Evolutionary conservation across 2,329 filamentous ascomycete species (phyloP).

Genomic region (Hypoxylon sp.): DNA sequence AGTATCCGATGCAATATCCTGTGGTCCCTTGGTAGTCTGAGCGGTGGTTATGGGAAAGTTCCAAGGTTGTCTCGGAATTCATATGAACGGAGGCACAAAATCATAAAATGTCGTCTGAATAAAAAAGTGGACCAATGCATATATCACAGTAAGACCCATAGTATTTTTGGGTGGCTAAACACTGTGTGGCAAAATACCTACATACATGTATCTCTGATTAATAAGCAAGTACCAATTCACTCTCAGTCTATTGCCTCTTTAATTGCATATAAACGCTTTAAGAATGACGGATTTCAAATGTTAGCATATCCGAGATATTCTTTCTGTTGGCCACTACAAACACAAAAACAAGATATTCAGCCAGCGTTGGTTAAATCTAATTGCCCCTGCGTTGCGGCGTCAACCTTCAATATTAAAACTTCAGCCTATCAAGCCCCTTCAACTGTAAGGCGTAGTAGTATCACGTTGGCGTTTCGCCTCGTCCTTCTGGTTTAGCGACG

Average conservation of each 20-base stretch:
- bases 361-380: conserved; percentile 13
- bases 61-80: conserved; percentile 1
- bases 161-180: background rate
- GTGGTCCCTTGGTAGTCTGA: conserved; percentile 21
- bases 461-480: conserved; percentile 22
- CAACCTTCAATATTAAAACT: conserved; percentile 16
- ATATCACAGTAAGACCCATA: conserved; percentile 6
- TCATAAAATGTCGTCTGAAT: conserved; percentile 36
- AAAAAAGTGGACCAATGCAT: conserved; percentile 27
- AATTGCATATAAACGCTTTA: conserved; percentile 9
- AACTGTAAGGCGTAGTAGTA: conserved; percentile 5
- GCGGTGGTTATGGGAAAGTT: conserved; percentile 24
- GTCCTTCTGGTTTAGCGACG: conserved; percentile 17
- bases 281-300: conserved; percentile 6
- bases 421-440: conserved; percentile 12
- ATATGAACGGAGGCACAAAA: conserved; percentile 18
- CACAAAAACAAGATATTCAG: conserved; percentile 13
- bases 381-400: conserved; percentile 12
- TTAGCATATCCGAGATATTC: conserved; percentile 19
- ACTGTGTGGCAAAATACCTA: background rate
- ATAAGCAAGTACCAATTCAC: conserved; percentile 19
- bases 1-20: conserved; percentile 29
- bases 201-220: conserved; percentile 15
- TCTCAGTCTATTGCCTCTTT: conserved; percentile 20
- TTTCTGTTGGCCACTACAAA: conserved; percentile 8